Base-by-base conservation (phyloP, 2,329 filamentous ascomycete species). In the Fusarium pseudonygamai region DNA sequence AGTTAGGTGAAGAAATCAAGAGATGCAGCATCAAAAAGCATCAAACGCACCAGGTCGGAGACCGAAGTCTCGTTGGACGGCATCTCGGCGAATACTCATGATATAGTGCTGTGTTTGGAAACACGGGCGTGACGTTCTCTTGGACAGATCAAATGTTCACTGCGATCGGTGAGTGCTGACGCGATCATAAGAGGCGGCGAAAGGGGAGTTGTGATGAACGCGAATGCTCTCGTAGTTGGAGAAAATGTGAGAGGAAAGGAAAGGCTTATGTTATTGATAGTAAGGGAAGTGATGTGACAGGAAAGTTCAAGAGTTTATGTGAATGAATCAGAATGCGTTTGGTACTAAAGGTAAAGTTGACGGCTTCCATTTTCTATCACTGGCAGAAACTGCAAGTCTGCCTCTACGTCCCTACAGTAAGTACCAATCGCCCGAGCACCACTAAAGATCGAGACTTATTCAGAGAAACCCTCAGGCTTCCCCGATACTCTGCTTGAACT, bases 401-500 rank as follows among this genome's bases (percentile, higher is more conserved):
- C 28, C 37, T 28, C 13, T 24, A 55, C 24, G 14, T 46, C 18
- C 26, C 45, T 30, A 20, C 24, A 16, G 18, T 30, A 30, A 20
- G 26, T 30, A 20, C 20, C n/a, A 52, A 30, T 15, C 24, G 4
- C 30, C 37, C 22, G 18, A 43, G 39, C 32, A 34, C 32, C 12
- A n/a, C 28, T 60, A 16, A 28, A 60, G 30, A n/a, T 16, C 40
- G 16, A 36, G 20, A 18, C 3, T 7, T 42, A 10, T 56, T 18
- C 32, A 20, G 28, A 43, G n/a, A 18, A 26, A 34, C 24, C 9
- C 16, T 61, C 63, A 73, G 9, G 37, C 18, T 46, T 82, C 79
- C 9, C 76, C 73, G 26, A 83, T 76, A 11, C 78, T 62, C 14
- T 65, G 50, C 75, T 85, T 88, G 74, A 92, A 91, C 20, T 78